Conservation (phyloP, 2,329 filamentous ascomycete species). For the Raffaelea albimanens region DNA sequence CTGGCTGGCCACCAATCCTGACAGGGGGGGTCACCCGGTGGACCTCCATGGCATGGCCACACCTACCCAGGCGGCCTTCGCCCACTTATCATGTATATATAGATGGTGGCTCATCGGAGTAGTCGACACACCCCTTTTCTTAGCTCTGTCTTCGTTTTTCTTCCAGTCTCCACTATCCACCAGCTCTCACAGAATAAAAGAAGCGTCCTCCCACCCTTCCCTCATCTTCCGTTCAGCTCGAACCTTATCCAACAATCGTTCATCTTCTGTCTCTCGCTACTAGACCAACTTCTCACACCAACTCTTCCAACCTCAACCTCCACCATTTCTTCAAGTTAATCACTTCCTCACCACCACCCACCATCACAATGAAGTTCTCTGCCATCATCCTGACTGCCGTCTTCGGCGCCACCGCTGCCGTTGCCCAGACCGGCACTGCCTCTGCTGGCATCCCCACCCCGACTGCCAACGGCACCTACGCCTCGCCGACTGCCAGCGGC, state of each 20-base stretch:
- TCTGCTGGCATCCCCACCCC: background rate
- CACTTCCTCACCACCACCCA: background rate
- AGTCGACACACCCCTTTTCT: background rate
- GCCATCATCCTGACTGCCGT: constrained; percentile 6
- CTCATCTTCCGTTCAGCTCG: background rate
- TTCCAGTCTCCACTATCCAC: background rate
- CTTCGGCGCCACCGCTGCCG: constrained; percentile 5
- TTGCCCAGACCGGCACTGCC: constrained; percentile 1
- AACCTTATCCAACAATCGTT: background rate
- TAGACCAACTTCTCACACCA: background rate
- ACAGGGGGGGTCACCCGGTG: too few species aligned
- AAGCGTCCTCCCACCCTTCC: background rate
- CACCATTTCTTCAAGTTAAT: background rate
- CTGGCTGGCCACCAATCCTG: too few species aligned
- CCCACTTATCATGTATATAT: too few species aligned
- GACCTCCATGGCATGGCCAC: too few species aligned
- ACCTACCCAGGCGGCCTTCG: too few species aligned
- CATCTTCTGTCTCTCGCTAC: background rate
- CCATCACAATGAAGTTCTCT: constrained; percentile 11
- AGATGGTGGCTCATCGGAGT: background rate
- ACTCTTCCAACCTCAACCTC: background rate
- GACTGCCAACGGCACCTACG: background rate
- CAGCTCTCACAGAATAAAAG: background rate
- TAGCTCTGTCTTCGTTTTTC: background rate
- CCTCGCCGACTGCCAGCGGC: constrained; percentile 1